phyloP scores from a whole-genome alignment of 1,284 basidiomycete genomes.

The Thecaphora thlaspeos region DNA sequence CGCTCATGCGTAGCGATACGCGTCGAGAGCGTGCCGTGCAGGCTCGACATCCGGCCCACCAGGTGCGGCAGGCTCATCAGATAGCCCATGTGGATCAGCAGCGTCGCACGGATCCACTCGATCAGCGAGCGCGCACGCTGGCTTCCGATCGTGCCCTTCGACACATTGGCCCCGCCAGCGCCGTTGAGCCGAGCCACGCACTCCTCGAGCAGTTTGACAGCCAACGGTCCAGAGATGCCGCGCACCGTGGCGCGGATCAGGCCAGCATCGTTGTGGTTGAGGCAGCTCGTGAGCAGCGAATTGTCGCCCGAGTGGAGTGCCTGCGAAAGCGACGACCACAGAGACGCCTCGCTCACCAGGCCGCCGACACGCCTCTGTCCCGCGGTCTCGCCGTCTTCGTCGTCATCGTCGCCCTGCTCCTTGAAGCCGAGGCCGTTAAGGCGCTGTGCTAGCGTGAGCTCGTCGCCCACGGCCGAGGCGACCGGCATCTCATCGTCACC shows the following conservation, averaged over 20 bases:
- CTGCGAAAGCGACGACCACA: slow-evolving; percentile 92
- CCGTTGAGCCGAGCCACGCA: slow-evolving; percentile 82
- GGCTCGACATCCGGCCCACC: slow-evolving; percentile 74
- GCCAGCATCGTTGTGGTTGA: slow-evolving; percentile 75
- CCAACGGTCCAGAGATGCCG: slow-evolving; percentile 82
- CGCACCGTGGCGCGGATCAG: slow-evolving; percentile 86
- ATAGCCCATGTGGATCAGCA: slow-evolving; percentile 85
- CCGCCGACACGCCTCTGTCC: slow-evolving; percentile 51
- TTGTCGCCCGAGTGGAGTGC: slow-evolving; percentile 93
- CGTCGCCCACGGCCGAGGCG: slow-evolving; percentile 10
- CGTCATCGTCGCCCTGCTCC: slow-evolving; percentile 22
- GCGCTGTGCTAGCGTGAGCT: slow-evolving; percentile 45
- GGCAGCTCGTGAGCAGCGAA: slow-evolving; percentile 80
- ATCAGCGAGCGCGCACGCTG: slow-evolving; percentile 67
- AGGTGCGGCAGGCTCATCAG: slow-evolving; percentile 90
- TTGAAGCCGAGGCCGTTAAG: slow-evolving; percentile 35
- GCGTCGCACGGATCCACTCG: slow-evolving; percentile 82
- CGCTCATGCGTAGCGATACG: slow-evolving; percentile 81
- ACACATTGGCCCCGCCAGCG: slow-evolving; percentile 65
- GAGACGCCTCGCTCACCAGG: slow-evolving; percentile 73
- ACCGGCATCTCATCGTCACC: slow-evolving; percentile 16
- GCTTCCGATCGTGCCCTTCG: slow-evolving; percentile 43
- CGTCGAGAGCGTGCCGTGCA: slow-evolving; percentile 79
- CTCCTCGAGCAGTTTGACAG: slow-evolving; percentile 80
- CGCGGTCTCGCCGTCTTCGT: slow-evolving; percentile 26